Base-by-base conservation (phyloP, 1,139 yeast species). In the Tardiomyces depauwii region DNA sequence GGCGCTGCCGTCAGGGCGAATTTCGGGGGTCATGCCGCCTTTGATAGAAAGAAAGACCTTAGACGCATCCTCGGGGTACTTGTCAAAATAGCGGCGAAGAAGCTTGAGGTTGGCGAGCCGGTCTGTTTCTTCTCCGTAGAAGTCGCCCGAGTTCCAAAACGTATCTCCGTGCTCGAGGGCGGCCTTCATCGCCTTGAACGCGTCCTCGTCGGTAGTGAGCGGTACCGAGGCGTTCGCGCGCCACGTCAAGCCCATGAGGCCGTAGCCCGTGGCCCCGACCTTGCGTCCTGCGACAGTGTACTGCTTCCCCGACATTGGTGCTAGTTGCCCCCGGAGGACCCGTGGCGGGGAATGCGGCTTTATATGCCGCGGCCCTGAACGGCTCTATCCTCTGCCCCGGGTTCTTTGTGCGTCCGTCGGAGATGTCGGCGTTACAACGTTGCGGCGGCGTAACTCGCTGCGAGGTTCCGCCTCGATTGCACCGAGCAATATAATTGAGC, bases 211-310 rank as follows among this genome's bases (percentile, higher is more conserved):
- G 23, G 79, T 70, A 5, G 5, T 10, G 10, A 5, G 10, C 10
- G n/a, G 16, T 11, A 13, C 16, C 27, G 62, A 56, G 18, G 62
- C 60, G 2, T 51, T 54, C 1, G 77, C 71, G 6, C 66, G 65
- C 77, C 78, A 72, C 2, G 86, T 77, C 61, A 79, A 63, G 33
- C 78, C 71, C 87, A 80, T 78, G 54, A 80, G 72, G 42, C 87
- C 87, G 55, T 65, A 76, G 40, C 85, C 85, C 14, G 39, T 36
- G 19, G 19, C 6, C 3, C 39, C 39, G n/a, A 36, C 44, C 32
- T 42, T 30, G 36, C 10, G 36, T 12, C 16, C 16, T 12, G 36
- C 36, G 16, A 30, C 36, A 30, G 36, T 13, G 5, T 30, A 10
- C 36, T 30, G 36, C 11, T 30, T 9, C 12, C 12, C 12, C 30